Evolutionary conservation across 305 asterid species (phyloP).

Genomic region (Caryopteris hybrid): DNA sequence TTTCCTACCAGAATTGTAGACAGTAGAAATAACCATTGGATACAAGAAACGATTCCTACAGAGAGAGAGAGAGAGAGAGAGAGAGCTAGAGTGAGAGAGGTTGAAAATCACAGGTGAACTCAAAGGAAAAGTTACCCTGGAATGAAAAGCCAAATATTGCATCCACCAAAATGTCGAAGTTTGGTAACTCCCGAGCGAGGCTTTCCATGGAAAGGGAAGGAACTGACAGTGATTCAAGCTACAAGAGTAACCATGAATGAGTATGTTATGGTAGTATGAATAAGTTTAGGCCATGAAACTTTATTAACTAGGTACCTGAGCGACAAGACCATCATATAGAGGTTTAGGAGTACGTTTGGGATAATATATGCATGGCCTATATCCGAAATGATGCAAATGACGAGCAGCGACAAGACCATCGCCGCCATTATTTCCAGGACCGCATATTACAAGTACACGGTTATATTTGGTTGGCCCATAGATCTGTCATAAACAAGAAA

Average conservation of each 20-base stretch:
- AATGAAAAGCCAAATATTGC: constrained; percentile 83
- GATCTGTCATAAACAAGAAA: constrained; percentile 39
- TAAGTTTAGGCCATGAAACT: neutral
- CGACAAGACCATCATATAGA: constrained; percentile 65
- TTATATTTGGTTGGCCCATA: constrained; percentile 44
- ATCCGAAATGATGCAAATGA: constrained; percentile 79
- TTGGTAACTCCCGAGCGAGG: constrained; percentile 52
- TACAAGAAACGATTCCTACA: neutral
- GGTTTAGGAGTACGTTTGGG: constrained; percentile 76
- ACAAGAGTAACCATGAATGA: constrained; percentile 32
- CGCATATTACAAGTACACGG: constrained; percentile 67
- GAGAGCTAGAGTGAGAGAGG: neutral
- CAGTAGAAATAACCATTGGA: neutral
- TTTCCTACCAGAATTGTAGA: constrained; percentile 38
- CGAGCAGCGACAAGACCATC: constrained; percentile 96
- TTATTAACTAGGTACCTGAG: constrained; percentile 52
- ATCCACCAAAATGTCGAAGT: constrained; percentile 65
- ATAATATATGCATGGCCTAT: constrained; percentile 57
- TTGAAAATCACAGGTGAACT: neutral
- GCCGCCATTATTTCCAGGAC: constrained; percentile 89
- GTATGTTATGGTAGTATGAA: neutral
- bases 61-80: neutral
- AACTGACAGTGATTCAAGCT: constrained; percentile 67
- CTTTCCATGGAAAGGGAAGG: constrained; percentile 67
- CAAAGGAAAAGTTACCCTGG: constrained; percentile 41